Base-by-base conservation (phyloP, 2,329 filamentous ascomycete species). In the Xylariales sp. region DNA sequence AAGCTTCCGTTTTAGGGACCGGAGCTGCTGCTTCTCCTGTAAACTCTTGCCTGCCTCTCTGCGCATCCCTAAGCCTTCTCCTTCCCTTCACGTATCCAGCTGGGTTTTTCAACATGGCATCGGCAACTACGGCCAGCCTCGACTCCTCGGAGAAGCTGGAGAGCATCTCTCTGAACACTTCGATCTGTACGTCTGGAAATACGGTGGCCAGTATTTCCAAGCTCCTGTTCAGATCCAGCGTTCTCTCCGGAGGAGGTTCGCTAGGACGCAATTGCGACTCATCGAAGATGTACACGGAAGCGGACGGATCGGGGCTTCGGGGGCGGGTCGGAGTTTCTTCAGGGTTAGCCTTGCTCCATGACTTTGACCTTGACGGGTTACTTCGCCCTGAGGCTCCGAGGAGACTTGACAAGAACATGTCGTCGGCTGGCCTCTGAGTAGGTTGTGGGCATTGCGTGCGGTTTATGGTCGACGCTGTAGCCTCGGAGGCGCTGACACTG, bases 121-220 rank as follows among this genome's bases (percentile, higher is more conserved):
- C 86, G 10, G 86, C 86, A 20, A 90, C 82, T 36, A 93, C 73
- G 31, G 86, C 82, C 18, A 91, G 65, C 49, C 86, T 72, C 47
- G 86, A 91, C 61, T 90, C 84, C 52, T 82, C 80, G 53, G 84
- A 83, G 57, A 90, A 84, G 54, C 72, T 84, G 28, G 73, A 66
- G 36, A 93, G 77, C 76, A 93, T 86, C 66, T 91, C 86, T 32
- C 86, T 78, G 57, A 93, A 88, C 14, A 90, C 86, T 51, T 90
- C 85, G 45, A 86, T 72, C 61, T 88, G 84, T n/a, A 90, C 71
- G 61, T 90, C 80, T 20, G 87, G 87, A 50, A 93, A 93, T 7
- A 90, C 73, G 35, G 78, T 78, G 16, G 80, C 78, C 31, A 93
- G 74, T 10, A 74, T 78, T 46, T 78, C 76, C 48, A 93, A 77